phyloP scores from a whole-genome alignment of 2,329 filamentous ascomycete genomes.

The Cordyceps farinosa region DNA sequence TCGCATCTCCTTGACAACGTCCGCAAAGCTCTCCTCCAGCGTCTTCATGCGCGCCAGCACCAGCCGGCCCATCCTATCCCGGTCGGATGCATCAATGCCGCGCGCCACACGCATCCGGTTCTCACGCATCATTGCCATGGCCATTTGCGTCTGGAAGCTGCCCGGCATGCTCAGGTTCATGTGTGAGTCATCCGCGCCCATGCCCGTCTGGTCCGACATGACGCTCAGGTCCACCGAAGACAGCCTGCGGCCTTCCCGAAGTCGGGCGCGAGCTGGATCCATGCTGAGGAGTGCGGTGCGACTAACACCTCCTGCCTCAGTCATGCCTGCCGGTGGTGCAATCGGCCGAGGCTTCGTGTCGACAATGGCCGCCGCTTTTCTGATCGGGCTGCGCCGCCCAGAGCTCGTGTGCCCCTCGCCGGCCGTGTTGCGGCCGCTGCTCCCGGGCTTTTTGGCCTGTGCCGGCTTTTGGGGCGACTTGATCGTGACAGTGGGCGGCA shows the following conservation, averaged over 20 bases:
- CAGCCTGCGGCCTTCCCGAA: conserved; percentile 38
- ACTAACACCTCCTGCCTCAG: conserved; percentile 35
- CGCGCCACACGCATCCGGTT: conserved; percentile 47
- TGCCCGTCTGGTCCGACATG: conserved; percentile 65
- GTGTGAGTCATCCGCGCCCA: conserved; percentile 56
- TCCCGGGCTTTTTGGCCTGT: conserved; percentile 35
- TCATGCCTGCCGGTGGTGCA: conserved; percentile 40
- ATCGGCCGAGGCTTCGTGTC: conserved; percentile 56
- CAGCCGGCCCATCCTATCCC: conserved; percentile 71
- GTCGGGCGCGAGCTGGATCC: conserved; percentile 40
- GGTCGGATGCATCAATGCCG: conserved; percentile 41
- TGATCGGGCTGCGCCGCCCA: conserved; percentile 41
- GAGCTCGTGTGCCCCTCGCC: conserved; percentile 19
- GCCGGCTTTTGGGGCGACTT: conserved; percentile 37
- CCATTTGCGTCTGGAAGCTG: conserved; percentile 80
- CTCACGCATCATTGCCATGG: conserved; percentile 61
- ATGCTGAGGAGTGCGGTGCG: conserved; percentile 49
- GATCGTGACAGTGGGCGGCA: conserved; percentile 38
- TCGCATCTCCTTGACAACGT: conserved; percentile 79
- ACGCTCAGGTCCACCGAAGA: conserved; percentile 71
- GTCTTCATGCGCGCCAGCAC: conserved; percentile 90
- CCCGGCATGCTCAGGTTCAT: conserved; percentile 64
- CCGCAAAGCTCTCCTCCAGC: conserved; percentile 83
- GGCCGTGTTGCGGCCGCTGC: conserved; percentile 32
- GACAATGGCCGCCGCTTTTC: conserved; percentile 40